Conservation (phyloP, 1,284 basidiomycete genomes). For the Sphagnurus paluster region DNA sequence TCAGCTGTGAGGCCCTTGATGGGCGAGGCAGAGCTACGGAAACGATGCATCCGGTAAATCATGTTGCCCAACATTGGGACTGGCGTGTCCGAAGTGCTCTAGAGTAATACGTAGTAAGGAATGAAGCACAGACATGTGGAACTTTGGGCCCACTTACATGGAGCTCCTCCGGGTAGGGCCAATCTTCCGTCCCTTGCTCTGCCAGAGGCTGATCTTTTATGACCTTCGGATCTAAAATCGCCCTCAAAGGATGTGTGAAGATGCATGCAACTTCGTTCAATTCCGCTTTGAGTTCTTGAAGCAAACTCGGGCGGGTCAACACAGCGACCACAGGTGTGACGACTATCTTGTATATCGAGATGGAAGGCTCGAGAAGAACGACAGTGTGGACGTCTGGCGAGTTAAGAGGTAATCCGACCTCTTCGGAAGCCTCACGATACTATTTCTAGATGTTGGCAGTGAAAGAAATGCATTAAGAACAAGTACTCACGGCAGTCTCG, state of each 20-base stretch:
- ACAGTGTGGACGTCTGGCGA: conserved; percentile 62
- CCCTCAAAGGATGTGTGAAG: conserved; percentile 77
- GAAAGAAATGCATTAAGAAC: neutral
- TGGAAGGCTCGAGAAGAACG: conserved; percentile 69
- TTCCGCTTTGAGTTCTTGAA: conserved; percentile 53
- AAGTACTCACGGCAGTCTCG: conserved; percentile 67
- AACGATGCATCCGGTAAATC: conserved; percentile 72
- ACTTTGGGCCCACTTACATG: conserved; percentile 43
- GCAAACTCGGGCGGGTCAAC: conserved; percentile 53
- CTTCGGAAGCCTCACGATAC: conserved; percentile 83
- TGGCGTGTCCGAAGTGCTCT: conserved; percentile 59
- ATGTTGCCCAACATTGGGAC: conserved; percentile 46
- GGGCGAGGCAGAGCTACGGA: conserved; percentile 72
- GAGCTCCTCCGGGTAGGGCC: conserved; percentile 71
- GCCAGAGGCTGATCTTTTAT: conserved; percentile 50
- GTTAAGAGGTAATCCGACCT: conserved; percentile 67
- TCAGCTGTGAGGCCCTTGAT: conserved; percentile 84
- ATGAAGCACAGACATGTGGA: conserved; percentile 3
- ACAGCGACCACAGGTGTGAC: conserved; percentile 76
- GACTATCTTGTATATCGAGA: conserved; percentile 62
- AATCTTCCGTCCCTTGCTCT: conserved; percentile 63
- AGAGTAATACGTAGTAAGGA: neutral
- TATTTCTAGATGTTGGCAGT: conserved; percentile 27
- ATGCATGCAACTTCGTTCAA: conserved; percentile 75
- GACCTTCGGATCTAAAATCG: conserved; percentile 60